These are phyloP conservation scores for Ceratocystis huliohia DNA, from an alignment of 2,329 filamentous ascomycete genomes.

Conservation along the genomic window DNA sequence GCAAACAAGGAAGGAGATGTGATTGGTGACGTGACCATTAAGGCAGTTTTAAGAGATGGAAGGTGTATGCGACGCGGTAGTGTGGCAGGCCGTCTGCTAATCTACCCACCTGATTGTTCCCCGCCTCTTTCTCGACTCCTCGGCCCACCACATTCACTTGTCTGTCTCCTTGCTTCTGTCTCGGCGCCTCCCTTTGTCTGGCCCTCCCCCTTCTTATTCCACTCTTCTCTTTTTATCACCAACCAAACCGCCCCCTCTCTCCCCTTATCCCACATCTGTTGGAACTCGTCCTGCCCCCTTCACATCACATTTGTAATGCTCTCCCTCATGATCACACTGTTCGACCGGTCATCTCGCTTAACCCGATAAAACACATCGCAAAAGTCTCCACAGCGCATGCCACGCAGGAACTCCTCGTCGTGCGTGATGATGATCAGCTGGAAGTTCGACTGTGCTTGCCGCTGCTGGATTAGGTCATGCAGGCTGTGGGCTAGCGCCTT, in stretches of 20 bases:
- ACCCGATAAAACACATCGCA: constrained; percentile 87
- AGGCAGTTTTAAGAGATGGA: neutral
- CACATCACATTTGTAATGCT: constrained; percentile 41
- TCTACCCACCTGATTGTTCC: neutral
- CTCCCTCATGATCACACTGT: constrained; percentile 69
- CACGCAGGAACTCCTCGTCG: constrained; percentile 86
- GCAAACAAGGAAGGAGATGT: neutral
- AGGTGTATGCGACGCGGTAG: neutral
- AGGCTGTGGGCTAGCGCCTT: constrained; percentile 72
- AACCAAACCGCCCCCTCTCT: too few species aligned
- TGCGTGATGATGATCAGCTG: constrained; percentile 98
- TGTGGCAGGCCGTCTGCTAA: neutral
- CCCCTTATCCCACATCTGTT: too few species aligned
- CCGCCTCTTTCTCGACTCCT: neutral
- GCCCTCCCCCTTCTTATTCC: neutral
- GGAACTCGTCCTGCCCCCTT: neutral
- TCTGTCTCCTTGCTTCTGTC: neutral
- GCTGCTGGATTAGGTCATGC: constrained; percentile 71
- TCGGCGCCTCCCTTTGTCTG: neutral
- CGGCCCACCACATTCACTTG: neutral
- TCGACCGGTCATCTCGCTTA: constrained; percentile 68
- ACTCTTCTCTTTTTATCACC: too few species aligned
- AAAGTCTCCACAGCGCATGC: constrained; percentile 91
- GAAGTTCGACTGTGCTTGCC: constrained; percentile 82
- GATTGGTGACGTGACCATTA: neutral